Evolutionary conservation across 441 rosid genomes (phyloP), one percentile per base, ranked within the genome.

Genomic region (Pelargonium australe): DNA sequence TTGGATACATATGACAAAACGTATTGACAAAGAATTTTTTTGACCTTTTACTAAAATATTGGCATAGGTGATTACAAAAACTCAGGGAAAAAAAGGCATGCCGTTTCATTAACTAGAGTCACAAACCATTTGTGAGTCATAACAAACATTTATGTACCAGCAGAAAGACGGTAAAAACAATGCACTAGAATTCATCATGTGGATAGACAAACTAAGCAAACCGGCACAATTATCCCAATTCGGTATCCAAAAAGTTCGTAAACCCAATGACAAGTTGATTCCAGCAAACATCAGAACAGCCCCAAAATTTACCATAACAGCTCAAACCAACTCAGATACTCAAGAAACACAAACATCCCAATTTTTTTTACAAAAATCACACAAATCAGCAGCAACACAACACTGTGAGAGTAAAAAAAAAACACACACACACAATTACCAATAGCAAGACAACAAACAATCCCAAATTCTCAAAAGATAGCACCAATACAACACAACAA

Each of bases 321-420:
- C 60, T 53, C 19, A 53, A 53, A 1, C 8, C 14, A 53, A 37
- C 25, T 45, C 34, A n/a, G 7, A 14, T n/a, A 31, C 34, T 12
- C 63, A 53, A 72, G 25, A 68, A 63, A 2, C n/a, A 55, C 11
- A 49, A 62, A 45, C 12, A 45, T 16, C 25, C 13, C 63, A 44
- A 1, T 5, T 25, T n/a, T n/a, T n/a, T n/a, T n/a, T n/a, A n/a
- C 12, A 49, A 63, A 28, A 40, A 57, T 57, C 53, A 34, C 31
- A 20, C 25, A 41, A 49, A 51, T 63, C 61, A 34, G 62, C 55
- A 64, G 34, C 43, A 25, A 66, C 25, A 61, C 44, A 40, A 1
- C 14, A 60, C 41, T 13, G 23, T 11, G 64, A 1, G 68, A 73
- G 44, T 49, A 1, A 65, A 25, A 34, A 63, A 28, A 47, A n/a